Evolutionary conservation across 2,329 filamentous ascomycete species (phyloP), one percentile per base, ranked within the genome.

Genomic region (Fusarium subglutinans): DNA sequence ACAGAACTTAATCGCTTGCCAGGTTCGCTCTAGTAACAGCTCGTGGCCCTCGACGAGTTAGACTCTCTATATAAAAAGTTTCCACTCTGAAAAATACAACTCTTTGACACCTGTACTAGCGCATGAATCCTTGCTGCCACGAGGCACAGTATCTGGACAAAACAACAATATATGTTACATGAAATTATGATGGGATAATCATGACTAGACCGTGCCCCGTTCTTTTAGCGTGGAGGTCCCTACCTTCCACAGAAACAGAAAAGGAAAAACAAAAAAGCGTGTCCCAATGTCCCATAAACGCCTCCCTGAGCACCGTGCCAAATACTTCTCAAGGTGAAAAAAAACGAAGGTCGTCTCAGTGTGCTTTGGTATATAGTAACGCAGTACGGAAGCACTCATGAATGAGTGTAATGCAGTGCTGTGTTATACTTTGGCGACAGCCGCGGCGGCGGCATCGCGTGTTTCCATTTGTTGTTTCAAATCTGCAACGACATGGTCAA

Each of bases 381-480:
- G 66, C 66, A 63, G 66, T 70, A 57, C 22, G 63, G 54, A 47
- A 65, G 41, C 38, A 44, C 56, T 51, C 55, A 57, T 22, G 35
- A 26, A 37, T 43, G 38, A 30, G 43, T 43, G 38, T 37, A 48
- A 43, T 33, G 50, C 55, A 64, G 56, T 62, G 43, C 51, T 63
- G 33, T 45, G 50, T 72, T 73, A 79, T 38, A 69, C 68, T 58
- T 77, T 79, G 54, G 72, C 68, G 17, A 76, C 63, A 33, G 72
- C 68, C 17, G 74, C 66, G 17, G 75, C 64, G 1, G 72, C 69
- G 35, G 75, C 76, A 53, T 83, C 82, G 28, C 77, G 79, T 59
- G 63, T 75, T 60, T 82, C 80, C 41, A 82, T 71, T 51, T 82
- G 81, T 59, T 80, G 81, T 70, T 81, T 83, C 51, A 83, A 64